Conservation (phyloP, 805 yeast genomes). For the Metschnikowia corniflorae region DNA sequence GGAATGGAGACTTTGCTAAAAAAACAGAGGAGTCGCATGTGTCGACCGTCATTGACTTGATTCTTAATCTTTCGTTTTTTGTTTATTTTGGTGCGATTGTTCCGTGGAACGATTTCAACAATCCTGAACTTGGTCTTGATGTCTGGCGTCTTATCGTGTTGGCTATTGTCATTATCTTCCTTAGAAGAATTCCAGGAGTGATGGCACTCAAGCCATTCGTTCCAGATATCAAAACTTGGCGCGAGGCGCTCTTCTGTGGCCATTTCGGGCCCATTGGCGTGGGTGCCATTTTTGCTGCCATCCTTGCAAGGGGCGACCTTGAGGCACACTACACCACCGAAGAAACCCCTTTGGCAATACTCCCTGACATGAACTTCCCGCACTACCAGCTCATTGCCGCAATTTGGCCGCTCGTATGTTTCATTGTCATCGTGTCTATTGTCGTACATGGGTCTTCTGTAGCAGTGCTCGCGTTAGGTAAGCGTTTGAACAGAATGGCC, state of each 20-base stretch:
- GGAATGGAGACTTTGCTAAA: conserved; percentile 88
- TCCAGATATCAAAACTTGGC: conserved; percentile 87
- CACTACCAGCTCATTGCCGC: conserved; percentile 58
- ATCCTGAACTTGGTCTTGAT: conserved; percentile 54
- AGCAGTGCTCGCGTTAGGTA: conserved; percentile 46
- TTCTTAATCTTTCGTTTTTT: conserved; percentile 80
- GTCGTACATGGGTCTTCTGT: conserved; percentile 84
- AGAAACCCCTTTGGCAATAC: conserved; percentile 52
- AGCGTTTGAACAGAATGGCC: conserved; percentile 86
- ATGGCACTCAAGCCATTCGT: conserved; percentile 69
- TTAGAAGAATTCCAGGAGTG: conserved; percentile 83
- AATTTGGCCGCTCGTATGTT: conserved; percentile 64
- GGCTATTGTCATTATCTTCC: conserved; percentile 67
- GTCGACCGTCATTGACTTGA: conserved; percentile 82
- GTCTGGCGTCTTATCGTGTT: conserved; percentile 79
- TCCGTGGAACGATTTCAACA: conserved; percentile 82
- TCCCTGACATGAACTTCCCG: conserved; percentile 46
- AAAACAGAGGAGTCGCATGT: conserved; percentile 84
- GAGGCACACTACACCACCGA: conserved; percentile 50
- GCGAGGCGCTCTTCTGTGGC: conserved; percentile 91
- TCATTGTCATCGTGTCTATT: conserved; percentile 76
- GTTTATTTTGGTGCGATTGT: conserved; percentile 87
- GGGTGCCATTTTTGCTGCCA: conserved; percentile 84
- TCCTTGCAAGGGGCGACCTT: conserved; percentile 69
- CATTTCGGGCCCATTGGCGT: conserved; percentile 97